Evolutionary conservation across 306 rosid genomes (phyloP), one percentile per base, ranked within the genome.

Genomic region (Ceratonia siliqua): DNA sequence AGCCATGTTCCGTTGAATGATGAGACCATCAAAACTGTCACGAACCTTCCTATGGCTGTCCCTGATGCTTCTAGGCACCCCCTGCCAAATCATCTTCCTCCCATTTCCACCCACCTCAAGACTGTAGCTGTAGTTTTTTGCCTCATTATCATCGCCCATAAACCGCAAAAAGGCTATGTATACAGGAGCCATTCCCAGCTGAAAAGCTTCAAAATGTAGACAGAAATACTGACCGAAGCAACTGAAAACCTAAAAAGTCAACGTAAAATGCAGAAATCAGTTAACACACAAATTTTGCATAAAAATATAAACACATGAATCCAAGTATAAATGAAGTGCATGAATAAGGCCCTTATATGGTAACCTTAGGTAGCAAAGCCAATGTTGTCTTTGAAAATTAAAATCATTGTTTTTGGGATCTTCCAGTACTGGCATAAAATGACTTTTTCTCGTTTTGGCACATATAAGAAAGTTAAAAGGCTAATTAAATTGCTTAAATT

Each of bases 21-120:
- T 93, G 52, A 93, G 96, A 42, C 97, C 97, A 9, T 93, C 98
- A 18, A 89, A 91, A 71, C 97, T 91, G 82, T 93, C 97, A 0
- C 96, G 93, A 38, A 91, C 95, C 83, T 91, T 93, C 36, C 90
- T 82, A 78, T 93, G 97, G 78, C 91, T 85, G 78, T 93, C 97
- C 76, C 98, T 78, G 38, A 93, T 86, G 85, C 98, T 93, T 59
- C 98, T 84, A 0, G 98, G 98, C 27, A 89, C 93, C 2, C 98
- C 97, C 42, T 93, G 96, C 98, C 97, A 91, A 18, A 85, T 81
- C 96, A 87, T 84, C 89, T 93, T 93, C 89, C 97, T 86, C 48
- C 97, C 98, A 45, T 91, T 89, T 55, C 96, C 97, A 57, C 98
- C 98, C 65, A 93, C 97, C 81, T 93, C 98, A 3, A 93, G 88